Evolutionary conservation across 257 asterid species (phyloP).

Genomic region (Mitragyna speciosa): DNA sequence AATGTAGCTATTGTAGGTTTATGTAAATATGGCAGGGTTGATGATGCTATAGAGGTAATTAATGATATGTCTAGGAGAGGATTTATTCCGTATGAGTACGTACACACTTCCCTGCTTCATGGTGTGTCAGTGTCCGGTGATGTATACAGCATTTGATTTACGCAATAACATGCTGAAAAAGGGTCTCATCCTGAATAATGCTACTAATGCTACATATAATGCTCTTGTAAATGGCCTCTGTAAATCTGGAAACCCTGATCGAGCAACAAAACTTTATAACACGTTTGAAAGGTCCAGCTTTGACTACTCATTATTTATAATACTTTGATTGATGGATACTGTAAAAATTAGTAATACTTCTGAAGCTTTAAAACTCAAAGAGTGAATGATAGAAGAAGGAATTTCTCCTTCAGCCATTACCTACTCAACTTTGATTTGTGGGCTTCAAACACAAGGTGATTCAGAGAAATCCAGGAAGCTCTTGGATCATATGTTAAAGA

Average conservation of each 20-base stretch:
- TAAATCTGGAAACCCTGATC: conserved; percentile 68
- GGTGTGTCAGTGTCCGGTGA: conserved; percentile 61
- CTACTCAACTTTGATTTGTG: conserved; percentile 48
- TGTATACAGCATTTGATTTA: conserved; percentile 74
- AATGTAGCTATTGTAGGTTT: conserved; percentile 75
- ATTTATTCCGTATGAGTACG: conserved; percentile 79
- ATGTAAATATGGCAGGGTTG: conserved; percentile 69
- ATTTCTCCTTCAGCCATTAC: conserved; percentile 50
- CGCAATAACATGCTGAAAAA: conserved; percentile 78
- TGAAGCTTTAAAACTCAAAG: conserved; percentile 61
- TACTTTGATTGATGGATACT: conserved; percentile 66
- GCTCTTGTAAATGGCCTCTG: conserved; percentile 80
- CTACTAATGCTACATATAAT: conserved; percentile 75
- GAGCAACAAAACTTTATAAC: conserved; percentile 72
- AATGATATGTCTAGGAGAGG: conserved; percentile 50
- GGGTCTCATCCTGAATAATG: conserved; percentile 74
- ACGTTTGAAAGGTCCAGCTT: conserved; percentile 60
- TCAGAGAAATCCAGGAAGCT: conserved; percentile 42
- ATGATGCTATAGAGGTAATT: conserved; percentile 62
- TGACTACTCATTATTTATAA: conserved; percentile 69
- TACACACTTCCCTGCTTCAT: conserved; percentile 76
- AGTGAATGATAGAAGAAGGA: conserved; percentile 66
- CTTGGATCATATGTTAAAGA: conserved; percentile 43
- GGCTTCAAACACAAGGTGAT: conserved; percentile 42
- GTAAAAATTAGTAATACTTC: conserved; percentile 52